Conservation (phyloP, 2,329 filamentous ascomycete species). For the Stagonosporopsis rhizophila region DNA sequence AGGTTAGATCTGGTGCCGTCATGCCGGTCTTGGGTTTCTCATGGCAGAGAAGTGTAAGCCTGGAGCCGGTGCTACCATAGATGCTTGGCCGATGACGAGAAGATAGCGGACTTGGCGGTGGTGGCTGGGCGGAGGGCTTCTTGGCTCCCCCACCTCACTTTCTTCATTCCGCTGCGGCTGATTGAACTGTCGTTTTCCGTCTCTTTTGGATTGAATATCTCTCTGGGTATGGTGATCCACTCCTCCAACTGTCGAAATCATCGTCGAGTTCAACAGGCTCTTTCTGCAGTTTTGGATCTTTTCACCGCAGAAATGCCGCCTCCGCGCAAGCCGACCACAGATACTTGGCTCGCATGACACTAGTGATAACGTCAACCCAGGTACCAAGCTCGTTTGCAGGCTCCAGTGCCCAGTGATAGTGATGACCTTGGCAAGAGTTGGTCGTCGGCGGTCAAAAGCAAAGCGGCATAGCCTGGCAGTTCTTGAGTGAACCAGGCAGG, state of each 20-base stretch:
- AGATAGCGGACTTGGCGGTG: constrained; percentile 26
- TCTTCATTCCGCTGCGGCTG: not conserved
- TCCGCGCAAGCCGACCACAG: constrained; percentile 9
- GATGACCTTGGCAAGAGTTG: constrained; percentile 9
- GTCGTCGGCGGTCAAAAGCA: not conserved
- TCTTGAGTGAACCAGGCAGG: not conserved
- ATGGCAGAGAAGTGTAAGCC: constrained; percentile 6
- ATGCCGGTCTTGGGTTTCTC: constrained; percentile 11
- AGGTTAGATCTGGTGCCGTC: constrained; percentile 12
- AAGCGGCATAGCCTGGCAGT: constrained; percentile 5
- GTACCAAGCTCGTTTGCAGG: not conserved
- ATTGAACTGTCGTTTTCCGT: no score
- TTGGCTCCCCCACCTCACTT: constrained; percentile 10
- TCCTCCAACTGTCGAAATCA: not conserved
- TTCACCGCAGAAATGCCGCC: not conserved
- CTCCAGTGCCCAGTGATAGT: constrained; percentile 15
- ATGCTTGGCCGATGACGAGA: constrained; percentile 26
- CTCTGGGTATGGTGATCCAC: not conserved
- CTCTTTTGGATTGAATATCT: no score
- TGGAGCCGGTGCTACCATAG: constrained; percentile 4
- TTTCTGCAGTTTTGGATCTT: not conserved
- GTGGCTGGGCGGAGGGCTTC: constrained; percentile 13
- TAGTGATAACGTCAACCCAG: constrained; percentile 13
- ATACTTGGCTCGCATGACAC: constrained; percentile 20
- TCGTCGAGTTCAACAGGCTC: not conserved